Percentiles rank a stretch among this genome's conserved stretches.
Conservation (phyloP, 2,329 filamentous ascomycete genomes). For the Talaromyces sp. region DNA sequence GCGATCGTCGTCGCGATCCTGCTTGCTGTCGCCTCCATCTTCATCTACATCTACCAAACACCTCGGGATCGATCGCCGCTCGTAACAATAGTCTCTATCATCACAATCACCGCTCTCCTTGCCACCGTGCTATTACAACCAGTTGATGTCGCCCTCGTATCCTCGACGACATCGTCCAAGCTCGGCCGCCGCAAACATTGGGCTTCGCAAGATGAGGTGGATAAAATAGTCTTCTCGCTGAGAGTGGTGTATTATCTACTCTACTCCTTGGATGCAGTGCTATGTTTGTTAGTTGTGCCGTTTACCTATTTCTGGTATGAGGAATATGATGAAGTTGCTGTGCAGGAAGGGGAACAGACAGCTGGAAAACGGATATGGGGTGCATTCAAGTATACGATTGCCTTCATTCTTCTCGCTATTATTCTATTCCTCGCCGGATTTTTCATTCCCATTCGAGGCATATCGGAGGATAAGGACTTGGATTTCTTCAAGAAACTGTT, state of each 20-base stretch:
- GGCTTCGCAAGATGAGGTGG: slow-evolving; percentile 77
- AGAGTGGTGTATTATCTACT: slow-evolving; percentile 88
- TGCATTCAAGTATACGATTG: slow-evolving; percentile 86
- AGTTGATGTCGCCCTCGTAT: slow-evolving; percentile 91
- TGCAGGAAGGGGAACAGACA: slow-evolving; percentile 71
- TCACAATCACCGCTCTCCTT: slow-evolving; percentile 80
- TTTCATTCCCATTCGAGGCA: slow-evolving; percentile 76
- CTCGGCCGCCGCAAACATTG: slow-evolving; percentile 86
- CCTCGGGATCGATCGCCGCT: slow-evolving; percentile 77
- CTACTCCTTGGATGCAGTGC: slow-evolving; percentile 83
- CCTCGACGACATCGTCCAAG: slow-evolving; percentile 71
- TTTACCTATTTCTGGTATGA: slow-evolving; percentile 99
- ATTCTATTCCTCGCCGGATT: slow-evolving; percentile 87
- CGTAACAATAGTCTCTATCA: slow-evolving; percentile 77
- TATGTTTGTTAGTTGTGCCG: slow-evolving; percentile 84
- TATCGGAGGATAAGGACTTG: slow-evolving; percentile 62
- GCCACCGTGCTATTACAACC: slow-evolving; percentile 89
- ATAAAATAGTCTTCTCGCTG: slow-evolving; percentile 71
- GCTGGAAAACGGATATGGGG: slow-evolving; percentile 67
- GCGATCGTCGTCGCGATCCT: slow-evolving; percentile 73
- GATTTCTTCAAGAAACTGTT: slow-evolving; percentile 88
- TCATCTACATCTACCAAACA: slow-evolving; percentile 86
- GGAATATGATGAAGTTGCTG: slow-evolving; percentile 88
- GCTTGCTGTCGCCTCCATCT: slow-evolving; percentile 71
- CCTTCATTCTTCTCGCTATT: slow-evolving; percentile 69